phyloP scores from a whole-genome alignment of 495 filamentous ascomycete species.

The Tuber umbilicatum region DNA sequence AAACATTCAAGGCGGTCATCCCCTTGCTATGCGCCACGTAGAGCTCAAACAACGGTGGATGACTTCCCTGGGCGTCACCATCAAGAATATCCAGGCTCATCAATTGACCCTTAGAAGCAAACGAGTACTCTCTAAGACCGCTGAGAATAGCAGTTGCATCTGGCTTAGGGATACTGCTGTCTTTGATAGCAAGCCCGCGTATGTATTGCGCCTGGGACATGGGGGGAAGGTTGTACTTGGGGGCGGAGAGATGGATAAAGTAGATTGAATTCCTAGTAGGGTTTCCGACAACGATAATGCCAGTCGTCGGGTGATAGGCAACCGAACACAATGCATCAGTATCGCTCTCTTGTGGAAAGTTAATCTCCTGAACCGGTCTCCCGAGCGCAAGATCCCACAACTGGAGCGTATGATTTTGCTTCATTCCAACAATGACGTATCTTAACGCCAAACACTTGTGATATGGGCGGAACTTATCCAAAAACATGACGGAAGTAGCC shows the following conservation, averaged over 20 bases:
- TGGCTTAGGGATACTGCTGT: constrained; percentile 65
- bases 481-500: constrained; percentile 89
- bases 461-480: constrained; percentile 90
- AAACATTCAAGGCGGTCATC: constrained; percentile 76
- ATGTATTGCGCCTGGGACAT: constrained; percentile 85
- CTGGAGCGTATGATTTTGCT: constrained; percentile 98
- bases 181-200: constrained; percentile 64
- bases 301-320: constrained; percentile 78
- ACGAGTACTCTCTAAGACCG: constrained; percentile 87
- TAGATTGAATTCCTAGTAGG: constrained; percentile 96
- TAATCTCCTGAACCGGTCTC: constrained; percentile 92
- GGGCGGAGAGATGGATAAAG: constrained; percentile 88
- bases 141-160: constrained; percentile 95
- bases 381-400: constrained; percentile 95
- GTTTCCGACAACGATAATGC: constrained; percentile 90
- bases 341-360: constrained; percentile 92
- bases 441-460: constrained; percentile 75
- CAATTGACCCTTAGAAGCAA: constrained; percentile 77
- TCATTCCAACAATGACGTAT: constrained; percentile 94
- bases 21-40: constrained; percentile 97
- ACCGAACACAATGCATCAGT: constrained; percentile 95
- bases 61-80: constrained; percentile 51
- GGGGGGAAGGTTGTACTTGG: constrained; percentile 70
- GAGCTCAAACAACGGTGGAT: constrained; percentile 70
- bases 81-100: constrained; percentile 83